Base-by-base conservation (phyloP, 2,329 filamentous ascomycete species). In the Trichophaea hybrida region DNA sequence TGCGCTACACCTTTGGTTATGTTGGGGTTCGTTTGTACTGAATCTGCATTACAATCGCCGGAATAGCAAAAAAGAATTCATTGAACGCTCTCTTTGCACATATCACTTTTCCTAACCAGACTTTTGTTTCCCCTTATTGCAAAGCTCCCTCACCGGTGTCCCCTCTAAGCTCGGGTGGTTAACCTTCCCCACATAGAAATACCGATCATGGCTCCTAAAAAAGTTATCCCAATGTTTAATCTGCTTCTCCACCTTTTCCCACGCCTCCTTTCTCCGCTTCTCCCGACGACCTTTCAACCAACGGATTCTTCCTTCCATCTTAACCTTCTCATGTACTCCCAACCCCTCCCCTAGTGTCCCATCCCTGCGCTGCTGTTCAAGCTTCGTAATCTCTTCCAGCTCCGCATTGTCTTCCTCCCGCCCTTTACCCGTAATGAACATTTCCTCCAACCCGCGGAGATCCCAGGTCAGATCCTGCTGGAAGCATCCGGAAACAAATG, bases 401-500 rank as follows among this genome's bases (percentile, higher is more conserved):
- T 83, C 77, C 12, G 75, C 76, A 15, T 78, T 74, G 38, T 90
- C 85, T 32, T 85, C 78, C 32, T 59, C 56, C n/a, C 62, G 60
- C 5, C 50, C 59, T 6, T 51, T 53, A 15, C 62, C 64, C n/a
- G 61, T 61, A 6, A 91, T 71, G 73, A 82, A 97, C 80, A 94
- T 93, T 64, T 83, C 79, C 74, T 97, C 93, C 4, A 88, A 84
- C 50, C 93, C 93, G 62, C 86, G 80, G 71, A 96, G 75, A 74
- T 98, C 93, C 2, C 86, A 78, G 1, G 84, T 93, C 35, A 83
- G 76, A 75, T 98, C 93, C 64, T 88, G 84, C 43, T 80, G 75
- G 74, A 98, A 98, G 73, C 93, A 98, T 15, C 88, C 88, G 1
- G 93, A 97, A 7, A 98, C 83, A 72, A 89, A 98, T 17, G 84